Evolutionary conservation across 2,329 filamentous ascomycete species (phyloP).

Genomic region (Paramyrothecium roridum): DNA sequence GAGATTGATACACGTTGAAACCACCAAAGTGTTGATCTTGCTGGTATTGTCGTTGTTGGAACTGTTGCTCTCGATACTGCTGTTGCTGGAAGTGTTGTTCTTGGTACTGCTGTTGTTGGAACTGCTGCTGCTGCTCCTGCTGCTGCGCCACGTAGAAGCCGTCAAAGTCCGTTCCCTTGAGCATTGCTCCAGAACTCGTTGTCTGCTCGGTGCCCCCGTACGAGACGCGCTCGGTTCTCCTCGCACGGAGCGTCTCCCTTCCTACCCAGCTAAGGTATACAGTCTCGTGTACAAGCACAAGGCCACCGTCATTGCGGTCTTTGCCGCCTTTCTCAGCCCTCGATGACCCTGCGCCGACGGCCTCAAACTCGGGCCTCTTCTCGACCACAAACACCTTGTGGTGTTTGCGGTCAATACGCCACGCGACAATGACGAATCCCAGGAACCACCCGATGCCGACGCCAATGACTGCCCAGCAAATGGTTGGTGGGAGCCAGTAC

Average conservation of each 20-base stretch:
- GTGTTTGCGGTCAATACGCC: conserved; percentile 20
- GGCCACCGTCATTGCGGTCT: conserved; percentile 15
- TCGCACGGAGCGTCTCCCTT: conserved; percentile 18
- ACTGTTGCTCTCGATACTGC: too few species aligned
- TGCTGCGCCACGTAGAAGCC: conserved; percentile 12
- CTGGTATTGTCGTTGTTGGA: too few species aligned
- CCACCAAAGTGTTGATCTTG: background rate
- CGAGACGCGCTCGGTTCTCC: conserved; percentile 5
- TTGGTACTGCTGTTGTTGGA: too few species aligned
- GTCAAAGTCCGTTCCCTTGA: conserved; percentile 22
- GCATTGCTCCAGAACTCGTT: conserved; percentile 6
- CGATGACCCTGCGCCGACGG: conserved; percentile 12
- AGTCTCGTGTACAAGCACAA: conserved; percentile 32
- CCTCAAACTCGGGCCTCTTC: conserved; percentile 29
- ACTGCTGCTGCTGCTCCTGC: background rate
- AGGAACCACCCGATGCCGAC: conserved; percentile 27
- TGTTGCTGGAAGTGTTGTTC: too few species aligned
- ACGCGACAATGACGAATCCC: conserved; percentile 27
- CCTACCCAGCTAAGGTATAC: conserved; percentile 31
- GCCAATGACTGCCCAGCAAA: conserved; percentile 25
- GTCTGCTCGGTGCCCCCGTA: conserved; percentile 7
- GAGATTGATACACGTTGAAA: background rate
- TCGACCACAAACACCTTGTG: conserved; percentile 30
- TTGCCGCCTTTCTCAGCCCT: conserved; percentile 11
- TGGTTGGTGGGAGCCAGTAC: conserved; percentile 27